A percentile compares a stretch with the other conserved stretches of the same genome.
Conservation (phyloP, 1,284 basidiomycete species). For the Earliella scabrosa region DNA sequence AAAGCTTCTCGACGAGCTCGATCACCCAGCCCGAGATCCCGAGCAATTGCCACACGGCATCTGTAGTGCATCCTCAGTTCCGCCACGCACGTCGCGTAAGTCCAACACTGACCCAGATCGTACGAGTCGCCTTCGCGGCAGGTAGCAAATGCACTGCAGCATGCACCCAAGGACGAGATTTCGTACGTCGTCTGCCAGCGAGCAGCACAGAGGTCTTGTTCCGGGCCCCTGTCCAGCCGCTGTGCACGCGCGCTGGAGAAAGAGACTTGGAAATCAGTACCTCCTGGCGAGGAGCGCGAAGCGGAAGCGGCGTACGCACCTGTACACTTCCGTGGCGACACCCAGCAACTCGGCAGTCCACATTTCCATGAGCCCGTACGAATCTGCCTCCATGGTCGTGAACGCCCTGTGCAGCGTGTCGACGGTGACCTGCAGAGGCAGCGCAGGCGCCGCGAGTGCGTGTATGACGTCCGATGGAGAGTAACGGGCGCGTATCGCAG, state of each 20-base stretch:
- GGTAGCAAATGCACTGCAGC: slow-evolving; percentile 65
- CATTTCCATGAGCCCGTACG: slow-evolving; percentile 26
- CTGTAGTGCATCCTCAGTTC: slow-evolving; percentile 38
- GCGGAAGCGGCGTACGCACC: too few species aligned
- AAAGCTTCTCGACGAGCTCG: slow-evolving; percentile 59
- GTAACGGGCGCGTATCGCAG: slow-evolving; percentile 48
- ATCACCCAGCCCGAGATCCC: slow-evolving; percentile 63
- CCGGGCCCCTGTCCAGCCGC: slow-evolving; percentile 34
- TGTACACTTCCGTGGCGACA: slow-evolving; percentile 59
- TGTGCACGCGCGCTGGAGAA: slow-evolving; percentile 40
- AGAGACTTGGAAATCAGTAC: slow-evolving; percentile 7
- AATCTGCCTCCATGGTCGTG: slow-evolving; percentile 42
- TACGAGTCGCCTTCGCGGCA: slow-evolving; percentile 66
- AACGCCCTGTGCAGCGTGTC: slow-evolving; percentile 50
- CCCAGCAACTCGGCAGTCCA: slow-evolving; percentile 55
- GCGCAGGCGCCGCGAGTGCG: slow-evolving; percentile 45
- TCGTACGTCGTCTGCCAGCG: slow-evolving; percentile 64
- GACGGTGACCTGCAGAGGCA: slow-evolving; percentile 43
- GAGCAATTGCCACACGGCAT: slow-evolving; percentile 71
- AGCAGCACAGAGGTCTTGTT: slow-evolving; percentile 44
- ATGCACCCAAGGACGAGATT: slow-evolving; percentile 63
- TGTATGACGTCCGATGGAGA: slow-evolving; percentile 61
- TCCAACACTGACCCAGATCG: slow-evolving; percentile 51
- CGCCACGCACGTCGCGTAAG: background rate
- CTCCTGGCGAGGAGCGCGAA: too few species aligned